Conservation (phyloP, 139 green algal genomes). For the Asterochloris sp. region DNA sequence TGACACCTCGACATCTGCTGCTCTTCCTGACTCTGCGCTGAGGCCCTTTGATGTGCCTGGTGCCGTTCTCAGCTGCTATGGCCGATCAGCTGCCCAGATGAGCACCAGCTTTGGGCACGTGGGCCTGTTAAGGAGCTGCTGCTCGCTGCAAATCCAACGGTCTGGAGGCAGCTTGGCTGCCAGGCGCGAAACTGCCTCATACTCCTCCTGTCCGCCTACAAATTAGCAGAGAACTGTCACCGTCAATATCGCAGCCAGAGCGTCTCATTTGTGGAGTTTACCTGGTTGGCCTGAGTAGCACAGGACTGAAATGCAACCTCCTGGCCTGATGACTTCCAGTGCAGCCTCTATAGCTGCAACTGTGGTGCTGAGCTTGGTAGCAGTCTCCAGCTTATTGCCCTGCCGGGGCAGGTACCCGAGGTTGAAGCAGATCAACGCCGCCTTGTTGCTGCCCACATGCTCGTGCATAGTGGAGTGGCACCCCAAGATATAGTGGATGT, state of each 20-base stretch:
- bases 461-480: conserved; percentile 34
- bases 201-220: conserved; percentile 19
- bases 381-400: conserved; percentile 47
- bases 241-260: background rate
- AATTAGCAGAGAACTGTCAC: background rate
- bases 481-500: conserved; percentile 7
- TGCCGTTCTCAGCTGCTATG: background rate
- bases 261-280: background rate
- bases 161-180: background rate
- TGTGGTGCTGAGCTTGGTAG: conserved; percentile 30
- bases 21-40: background rate
- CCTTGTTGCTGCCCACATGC: background rate
- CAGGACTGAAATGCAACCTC: conserved; percentile 49
- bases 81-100: too few species aligned
- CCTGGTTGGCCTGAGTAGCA: conserved; percentile 59
- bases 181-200: conserved; percentile 8
- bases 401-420: conserved; percentile 52
- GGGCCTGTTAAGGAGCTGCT: conserved; percentile 4
- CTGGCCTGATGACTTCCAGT: conserved; percentile 35
- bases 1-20: background rate
- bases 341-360: conserved; percentile 43
- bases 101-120: background rate
- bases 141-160: background rate
- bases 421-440: conserved; percentile 44
- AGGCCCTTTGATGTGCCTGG: background rate